A percentile compares a stretch with the other conserved stretches of the same genome.
These are phyloP conservation scores for Symbiodinium pilosum DNA, from an alignment of 73 alveolate species.

Conservation along the genomic window DNA sequence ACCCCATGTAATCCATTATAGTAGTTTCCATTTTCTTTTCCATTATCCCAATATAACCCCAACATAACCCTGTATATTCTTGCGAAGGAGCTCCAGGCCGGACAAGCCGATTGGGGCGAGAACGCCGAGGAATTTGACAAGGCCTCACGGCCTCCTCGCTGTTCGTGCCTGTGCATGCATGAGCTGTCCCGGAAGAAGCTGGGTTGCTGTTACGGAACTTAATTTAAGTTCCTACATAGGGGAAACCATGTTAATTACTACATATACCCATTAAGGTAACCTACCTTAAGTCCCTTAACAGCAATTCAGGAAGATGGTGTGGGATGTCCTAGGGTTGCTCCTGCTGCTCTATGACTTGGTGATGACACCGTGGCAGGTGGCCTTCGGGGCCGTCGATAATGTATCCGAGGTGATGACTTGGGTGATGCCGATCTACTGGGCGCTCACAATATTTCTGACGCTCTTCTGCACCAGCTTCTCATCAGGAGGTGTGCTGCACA, in stretches of 20 bases:
- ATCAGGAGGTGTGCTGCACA: conserved; percentile 64
- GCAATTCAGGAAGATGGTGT: too few relatives aligned
- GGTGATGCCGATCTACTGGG: conserved; percentile 49
- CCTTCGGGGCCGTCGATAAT: conserved; percentile 23
- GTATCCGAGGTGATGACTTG: conserved; percentile 45
- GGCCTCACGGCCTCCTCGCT: neutral
- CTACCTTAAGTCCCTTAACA: too few relatives aligned
- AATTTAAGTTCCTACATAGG: too few relatives aligned
- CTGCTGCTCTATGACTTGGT: conserved; percentile 50
- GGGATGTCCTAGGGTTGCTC: conserved; percentile 65
- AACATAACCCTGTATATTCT: neutral
- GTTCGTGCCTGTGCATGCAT: conserved; percentile 33
- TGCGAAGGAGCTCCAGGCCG: conserved; percentile 33
- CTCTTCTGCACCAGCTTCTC: conserved; percentile 51
- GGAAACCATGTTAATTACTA: too few relatives aligned
- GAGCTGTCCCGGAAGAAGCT: conserved; percentile 75
- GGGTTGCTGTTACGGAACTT: too few relatives aligned
- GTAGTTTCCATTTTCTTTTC: too few relatives aligned
- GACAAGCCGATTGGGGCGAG: conserved; percentile 88
- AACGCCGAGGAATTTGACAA: neutral
- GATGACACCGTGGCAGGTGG: conserved; percentile 74
- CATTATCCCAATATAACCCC: too few relatives aligned
- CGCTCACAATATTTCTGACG: conserved; percentile 23
- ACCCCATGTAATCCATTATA: too few relatives aligned
- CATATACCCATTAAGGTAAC: too few relatives aligned